phyloP scores from a whole-genome alignment of 768 basidiomycete species.

The Lactifluus subvellereus region DNA sequence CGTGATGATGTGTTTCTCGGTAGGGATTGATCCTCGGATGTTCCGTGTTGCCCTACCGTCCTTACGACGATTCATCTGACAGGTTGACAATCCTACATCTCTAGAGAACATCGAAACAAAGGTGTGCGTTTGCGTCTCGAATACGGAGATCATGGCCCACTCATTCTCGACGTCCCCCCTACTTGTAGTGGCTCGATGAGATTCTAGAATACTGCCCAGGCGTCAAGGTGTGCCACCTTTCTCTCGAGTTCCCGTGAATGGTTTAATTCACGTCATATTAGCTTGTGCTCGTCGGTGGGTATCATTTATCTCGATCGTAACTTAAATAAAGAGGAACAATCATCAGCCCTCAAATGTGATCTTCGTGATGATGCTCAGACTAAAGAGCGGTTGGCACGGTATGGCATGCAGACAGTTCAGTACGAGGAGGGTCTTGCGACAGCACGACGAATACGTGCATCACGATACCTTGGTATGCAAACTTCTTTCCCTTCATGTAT shows the following conservation, averaged over 20 bases:
- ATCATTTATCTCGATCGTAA: conserved; percentile 9
- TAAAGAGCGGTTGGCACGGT: conserved; percentile 65
- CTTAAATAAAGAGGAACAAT: conserved; percentile 7
- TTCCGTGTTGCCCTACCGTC: conserved; percentile 14
- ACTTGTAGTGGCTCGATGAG: conserved; percentile 82
- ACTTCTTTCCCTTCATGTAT: background rate
- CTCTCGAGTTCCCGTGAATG: conserved; percentile 7
- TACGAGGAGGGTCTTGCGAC: conserved; percentile 91
- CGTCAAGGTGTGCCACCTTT: conserved; percentile 62
- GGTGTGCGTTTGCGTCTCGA: conserved; percentile 36
- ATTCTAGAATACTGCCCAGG: conserved; percentile 91
- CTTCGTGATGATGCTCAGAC: conserved; percentile 77
- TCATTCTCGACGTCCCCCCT: conserved; percentile 3
- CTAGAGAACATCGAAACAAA: conserved; percentile 95
- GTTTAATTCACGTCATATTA: conserved; percentile 29
- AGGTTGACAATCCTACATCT: conserved; percentile 94
- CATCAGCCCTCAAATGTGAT: conserved; percentile 88
- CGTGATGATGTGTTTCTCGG: conserved; percentile 94
- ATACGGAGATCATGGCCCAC: conserved; percentile 3
- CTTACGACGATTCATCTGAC: background rate
- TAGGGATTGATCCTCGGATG: conserved; percentile 32
- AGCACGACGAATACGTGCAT: conserved; percentile 86
- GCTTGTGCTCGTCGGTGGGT: conserved; percentile 86
- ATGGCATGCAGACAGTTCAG: conserved; percentile 67
- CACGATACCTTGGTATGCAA: conserved; percentile 79